Evolutionary conservation across 2,329 filamentous ascomycete genomes (phyloP).

Genomic region (Diaporthe humulicola): DNA sequence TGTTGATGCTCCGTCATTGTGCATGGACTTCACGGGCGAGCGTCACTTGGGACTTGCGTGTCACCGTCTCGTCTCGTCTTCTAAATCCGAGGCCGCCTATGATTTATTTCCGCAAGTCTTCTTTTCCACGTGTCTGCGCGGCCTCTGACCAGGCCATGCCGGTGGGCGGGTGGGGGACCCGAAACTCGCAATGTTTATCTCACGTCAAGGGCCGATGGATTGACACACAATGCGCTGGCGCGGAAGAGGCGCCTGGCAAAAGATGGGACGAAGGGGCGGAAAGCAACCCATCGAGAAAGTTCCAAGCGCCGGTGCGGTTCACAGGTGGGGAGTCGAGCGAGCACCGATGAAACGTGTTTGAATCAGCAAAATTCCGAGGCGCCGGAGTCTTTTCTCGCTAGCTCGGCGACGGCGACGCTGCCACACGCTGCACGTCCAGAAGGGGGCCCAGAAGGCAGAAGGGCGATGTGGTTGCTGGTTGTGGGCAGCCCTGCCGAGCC

Average conservation of each 20-base stretch:
- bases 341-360: conserved; percentile 21
- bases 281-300: not conserved
- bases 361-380: conserved; percentile 24
- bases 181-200: conserved; percentile 13
- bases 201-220: not conserved
- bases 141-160: not conserved
- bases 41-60: not conserved
- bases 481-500: conserved; percentile 12
- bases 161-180: not conserved
- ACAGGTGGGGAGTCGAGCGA: conserved; percentile 1
- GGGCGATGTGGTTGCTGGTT: not conserved
- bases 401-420: not conserved
- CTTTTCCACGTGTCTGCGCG: not conserved
- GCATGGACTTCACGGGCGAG: conserved; percentile 2
- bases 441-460: not conserved
- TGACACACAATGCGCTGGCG: conserved; percentile 8
- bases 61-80: not conserved
- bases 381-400: conserved; percentile 22
- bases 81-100: not conserved
- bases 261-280: not conserved
- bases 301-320: not conserved
- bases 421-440: not conserved
- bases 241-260: not conserved
- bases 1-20: conserved; percentile 15
- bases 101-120: not conserved